Evolutionary conservation across 169 alveolate genomes (phyloP).

Genomic region (Theileria annulata): DNA sequence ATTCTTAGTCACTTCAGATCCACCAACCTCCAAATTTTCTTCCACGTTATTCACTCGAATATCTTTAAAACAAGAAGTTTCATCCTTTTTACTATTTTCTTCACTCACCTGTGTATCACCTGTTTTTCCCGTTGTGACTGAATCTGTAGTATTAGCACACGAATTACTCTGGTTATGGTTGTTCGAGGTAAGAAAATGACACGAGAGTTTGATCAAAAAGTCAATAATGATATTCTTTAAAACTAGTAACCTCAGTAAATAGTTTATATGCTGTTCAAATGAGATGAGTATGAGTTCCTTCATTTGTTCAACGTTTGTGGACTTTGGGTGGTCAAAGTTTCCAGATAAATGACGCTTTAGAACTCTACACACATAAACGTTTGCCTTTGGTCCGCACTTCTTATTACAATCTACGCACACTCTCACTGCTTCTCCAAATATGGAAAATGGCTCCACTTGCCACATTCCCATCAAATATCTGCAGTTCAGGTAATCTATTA

Average conservation of each 20-base stretch:
- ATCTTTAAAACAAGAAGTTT: neutral
- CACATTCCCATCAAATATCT: conserved; percentile 64
- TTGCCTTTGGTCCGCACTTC: conserved; percentile 69
- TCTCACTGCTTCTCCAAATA: conserved; percentile 54
- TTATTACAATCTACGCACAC: conserved; percentile 52
- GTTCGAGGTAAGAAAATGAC: conserved; percentile 33
- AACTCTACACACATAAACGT: conserved; percentile 74
- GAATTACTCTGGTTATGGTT: neutral
- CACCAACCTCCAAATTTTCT: neutral
- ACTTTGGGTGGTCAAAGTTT: conserved; percentile 78
- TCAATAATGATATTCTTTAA: conserved; percentile 51
- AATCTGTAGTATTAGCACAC: neutral
- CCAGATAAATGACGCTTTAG: conserved; percentile 71
- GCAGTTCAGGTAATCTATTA: conserved; percentile 56
- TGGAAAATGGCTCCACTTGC: conserved; percentile 63
- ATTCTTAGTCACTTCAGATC: neutral
- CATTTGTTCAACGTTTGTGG: conserved; percentile 65
- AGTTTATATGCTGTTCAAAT: conserved; percentile 69
- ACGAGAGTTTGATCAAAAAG: conserved; percentile 39
- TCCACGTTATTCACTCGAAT: neutral
- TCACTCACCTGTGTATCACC: neutral
- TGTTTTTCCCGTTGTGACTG: too few relatives aligned
- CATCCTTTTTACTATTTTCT: neutral
- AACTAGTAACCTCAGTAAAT: conserved; percentile 50
- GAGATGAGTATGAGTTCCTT: conserved; percentile 70